Evolutionary conservation across 805 yeast species (phyloP).

Genomic region (Sugiyamaella smithiae): DNA sequence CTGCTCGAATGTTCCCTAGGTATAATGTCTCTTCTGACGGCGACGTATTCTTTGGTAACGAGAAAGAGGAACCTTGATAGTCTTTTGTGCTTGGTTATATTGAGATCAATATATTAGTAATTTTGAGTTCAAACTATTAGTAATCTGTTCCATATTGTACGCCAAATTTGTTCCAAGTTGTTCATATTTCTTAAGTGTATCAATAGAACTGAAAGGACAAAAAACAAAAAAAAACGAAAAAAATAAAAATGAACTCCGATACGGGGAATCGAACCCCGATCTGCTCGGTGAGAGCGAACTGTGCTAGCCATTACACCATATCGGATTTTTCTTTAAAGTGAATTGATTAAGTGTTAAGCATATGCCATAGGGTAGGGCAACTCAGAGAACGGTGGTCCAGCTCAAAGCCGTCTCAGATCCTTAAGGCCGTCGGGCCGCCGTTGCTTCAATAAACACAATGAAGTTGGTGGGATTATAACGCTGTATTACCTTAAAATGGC

Average conservation of each 20-base stretch:
- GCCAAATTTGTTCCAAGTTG: too few relatives aligned
- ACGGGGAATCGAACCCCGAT: slow-evolving; percentile 79
- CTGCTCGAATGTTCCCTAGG: slow-evolving; percentile 7
- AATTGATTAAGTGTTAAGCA: too few relatives aligned
- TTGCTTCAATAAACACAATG: too few relatives aligned
- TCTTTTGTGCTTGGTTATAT: background rate
- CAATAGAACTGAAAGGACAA: background rate
- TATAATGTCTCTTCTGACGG: slow-evolving; percentile 3
- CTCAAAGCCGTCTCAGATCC: too few relatives aligned
- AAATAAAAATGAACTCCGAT: slow-evolving; percentile 45
- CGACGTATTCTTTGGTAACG: too few relatives aligned
- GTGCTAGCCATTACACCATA: slow-evolving; percentile 62
- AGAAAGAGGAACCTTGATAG: background rate
- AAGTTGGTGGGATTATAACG: too few relatives aligned
- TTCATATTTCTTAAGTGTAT: background rate
- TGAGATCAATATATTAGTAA: background rate
- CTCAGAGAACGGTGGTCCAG: too few relatives aligned
- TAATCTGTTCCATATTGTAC: background rate
- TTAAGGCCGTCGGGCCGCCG: too few relatives aligned
- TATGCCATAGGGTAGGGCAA: too few relatives aligned
- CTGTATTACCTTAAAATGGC: too few relatives aligned
- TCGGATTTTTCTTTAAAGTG: slow-evolving; percentile 44
- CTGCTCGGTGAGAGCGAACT: slow-evolving; percentile 64
- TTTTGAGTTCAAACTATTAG: background rate
- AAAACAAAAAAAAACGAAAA: background rate